These are phyloP conservation scores for Cadophora malorum DNA, from an alignment of 2,329 filamentous ascomycete species.

Conservation along the genomic window DNA sequence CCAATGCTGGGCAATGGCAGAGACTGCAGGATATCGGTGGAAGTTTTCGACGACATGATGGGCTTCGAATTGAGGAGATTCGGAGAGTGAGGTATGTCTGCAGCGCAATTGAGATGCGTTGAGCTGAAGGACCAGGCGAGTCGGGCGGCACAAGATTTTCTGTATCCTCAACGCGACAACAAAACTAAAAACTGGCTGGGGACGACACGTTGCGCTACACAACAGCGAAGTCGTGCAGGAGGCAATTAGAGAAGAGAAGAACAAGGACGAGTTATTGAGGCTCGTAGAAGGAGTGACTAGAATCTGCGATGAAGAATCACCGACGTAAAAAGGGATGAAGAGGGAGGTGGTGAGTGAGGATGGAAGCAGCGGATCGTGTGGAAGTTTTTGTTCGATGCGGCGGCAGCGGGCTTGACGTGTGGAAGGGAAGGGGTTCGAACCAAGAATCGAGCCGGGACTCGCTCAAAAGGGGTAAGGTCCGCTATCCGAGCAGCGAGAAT, in stretches of 20 bases:
- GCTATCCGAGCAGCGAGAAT: constrained; percentile 2
- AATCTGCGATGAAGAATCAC: constrained; percentile 36
- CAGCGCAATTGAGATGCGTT: constrained; percentile 25
- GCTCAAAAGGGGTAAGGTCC: constrained; percentile 10
- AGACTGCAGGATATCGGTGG: constrained; percentile 51
- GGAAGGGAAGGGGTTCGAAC: neutral
- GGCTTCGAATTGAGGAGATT: constrained; percentile 21
- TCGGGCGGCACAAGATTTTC: constrained; percentile 21
- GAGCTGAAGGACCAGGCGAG: constrained; percentile 17
- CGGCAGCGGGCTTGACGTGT: neutral
- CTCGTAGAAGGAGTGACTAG: constrained; percentile 51
- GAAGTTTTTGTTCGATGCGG: constrained; percentile 8
- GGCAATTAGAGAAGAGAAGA: constrained; percentile 35
- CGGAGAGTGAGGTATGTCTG: constrained; percentile 20
- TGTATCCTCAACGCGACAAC: constrained; percentile 26
- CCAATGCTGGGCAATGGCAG: constrained; percentile 81
- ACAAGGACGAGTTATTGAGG: constrained; percentile 25
- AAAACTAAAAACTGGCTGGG: constrained; percentile 21
- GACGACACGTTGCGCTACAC: constrained; percentile 31
- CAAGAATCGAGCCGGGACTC: neutral
- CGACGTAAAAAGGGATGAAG: constrained; percentile 15
- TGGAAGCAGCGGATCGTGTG: constrained; percentile 11
- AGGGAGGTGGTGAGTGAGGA: constrained; percentile 27
- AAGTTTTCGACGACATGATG: constrained; percentile 28
- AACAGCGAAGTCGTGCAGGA: constrained; percentile 26